Percentiles rank a stretch among this genome's conserved stretches.
phyloP scores from a whole-genome alignment of 1,284 basidiomycete genomes.

The Papiliotrema terrestris region DNA sequence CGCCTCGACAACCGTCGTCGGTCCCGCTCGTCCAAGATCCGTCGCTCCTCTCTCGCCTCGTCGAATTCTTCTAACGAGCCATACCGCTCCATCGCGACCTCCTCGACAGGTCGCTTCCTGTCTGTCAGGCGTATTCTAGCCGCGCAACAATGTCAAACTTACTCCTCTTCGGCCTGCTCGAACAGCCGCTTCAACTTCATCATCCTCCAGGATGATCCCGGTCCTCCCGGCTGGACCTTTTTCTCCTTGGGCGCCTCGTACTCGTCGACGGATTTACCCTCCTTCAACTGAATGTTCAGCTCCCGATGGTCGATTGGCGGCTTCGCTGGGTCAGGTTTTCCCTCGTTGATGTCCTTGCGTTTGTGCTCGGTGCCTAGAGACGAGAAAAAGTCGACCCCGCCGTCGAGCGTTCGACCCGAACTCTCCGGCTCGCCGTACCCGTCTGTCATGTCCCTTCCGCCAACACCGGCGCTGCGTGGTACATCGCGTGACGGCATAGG shows the following conservation, averaged over 20 bases:
- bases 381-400: constrained; percentile 79
- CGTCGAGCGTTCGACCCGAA: constrained; percentile 51
- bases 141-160: constrained; percentile 9
- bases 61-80: constrained; percentile 79
- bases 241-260: constrained; percentile 55
- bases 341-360: constrained; percentile 59
- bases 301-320: constrained; percentile 60
- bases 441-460: constrained; percentile 54
- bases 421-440: constrained; percentile 63
- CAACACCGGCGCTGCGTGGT: constrained; percentile 19
- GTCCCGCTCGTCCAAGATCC: constrained; percentile 76
- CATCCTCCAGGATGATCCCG: constrained; percentile 96
- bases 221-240: constrained; percentile 68
- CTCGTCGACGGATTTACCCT: constrained; percentile 59
- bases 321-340: constrained; percentile 68
- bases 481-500: constrained; percentile 10
- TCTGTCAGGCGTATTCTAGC: not conserved
- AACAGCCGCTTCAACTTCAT: constrained; percentile 87
- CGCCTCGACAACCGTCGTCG: constrained; percentile 53
- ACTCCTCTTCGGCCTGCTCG: constrained; percentile 83
- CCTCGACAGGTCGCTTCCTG: constrained; percentile 58
- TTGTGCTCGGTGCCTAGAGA: constrained; percentile 70
- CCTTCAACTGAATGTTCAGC: constrained; percentile 70
- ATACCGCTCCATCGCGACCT: constrained; percentile 84
- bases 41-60: constrained; percentile 79